Percentiles rank a stretch among this genome's conserved stretches.
These are phyloP conservation scores for Hirschfeldia incana DNA, from an alignment of 345 rosid genomes.

Conservation along the genomic window DNA sequence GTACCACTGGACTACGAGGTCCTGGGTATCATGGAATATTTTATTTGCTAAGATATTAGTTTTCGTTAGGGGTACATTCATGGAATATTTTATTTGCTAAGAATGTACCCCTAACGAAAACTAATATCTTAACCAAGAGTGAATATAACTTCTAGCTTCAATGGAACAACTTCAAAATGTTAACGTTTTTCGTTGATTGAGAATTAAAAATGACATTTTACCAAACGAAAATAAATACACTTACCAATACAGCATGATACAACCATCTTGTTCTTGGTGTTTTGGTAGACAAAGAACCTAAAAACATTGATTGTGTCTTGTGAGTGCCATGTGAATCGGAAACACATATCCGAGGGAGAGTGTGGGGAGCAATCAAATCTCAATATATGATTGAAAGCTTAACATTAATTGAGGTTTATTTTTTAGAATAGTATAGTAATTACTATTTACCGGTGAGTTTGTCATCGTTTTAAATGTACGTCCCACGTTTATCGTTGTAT, in stretches of 20 bases:
- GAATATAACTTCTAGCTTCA: neutral
- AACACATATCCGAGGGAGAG: slow-evolving; percentile 25
- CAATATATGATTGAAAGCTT: neutral
- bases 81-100: neutral
- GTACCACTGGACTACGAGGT: too few relatives aligned
- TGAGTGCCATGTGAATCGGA: slow-evolving; percentile 36
- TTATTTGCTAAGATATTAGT: too few relatives aligned
- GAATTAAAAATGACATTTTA: neutral
- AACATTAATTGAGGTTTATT: neutral
- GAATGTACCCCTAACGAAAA: neutral
- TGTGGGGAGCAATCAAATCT: slow-evolving; percentile 4
- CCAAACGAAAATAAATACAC: neutral
- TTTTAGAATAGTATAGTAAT: neutral
- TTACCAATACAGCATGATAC: neutral
- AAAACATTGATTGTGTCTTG: slow-evolving; percentile 33
- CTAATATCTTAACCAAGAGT: neutral
- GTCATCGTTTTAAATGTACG: neutral
- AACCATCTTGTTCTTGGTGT: neutral
- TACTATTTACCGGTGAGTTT: neutral
- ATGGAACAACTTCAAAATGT: neutral
- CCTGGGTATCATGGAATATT: too few relatives aligned
- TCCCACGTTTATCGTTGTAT: slow-evolving; percentile 2
- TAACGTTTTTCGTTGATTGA: neutral
- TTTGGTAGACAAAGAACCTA: slow-evolving; percentile 30
- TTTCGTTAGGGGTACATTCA: too few relatives aligned